Percentiles rank a stretch among this genome's conserved stretches.
Conservation (phyloP, 768 basidiomycete genomes). For the Termitomyces sp. region DNA sequence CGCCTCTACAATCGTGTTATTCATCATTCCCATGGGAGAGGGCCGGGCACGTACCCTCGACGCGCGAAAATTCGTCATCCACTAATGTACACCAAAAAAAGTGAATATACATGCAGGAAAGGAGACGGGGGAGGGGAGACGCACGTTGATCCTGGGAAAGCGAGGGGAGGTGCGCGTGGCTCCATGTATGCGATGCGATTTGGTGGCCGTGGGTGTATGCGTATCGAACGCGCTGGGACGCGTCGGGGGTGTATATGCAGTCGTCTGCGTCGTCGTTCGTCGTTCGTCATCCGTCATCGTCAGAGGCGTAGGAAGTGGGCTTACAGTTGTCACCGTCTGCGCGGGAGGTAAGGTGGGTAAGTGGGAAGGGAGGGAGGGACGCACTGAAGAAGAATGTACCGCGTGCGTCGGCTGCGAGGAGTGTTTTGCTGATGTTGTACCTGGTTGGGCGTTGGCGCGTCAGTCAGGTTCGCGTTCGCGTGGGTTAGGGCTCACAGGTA, state of each 20-base stretch:
- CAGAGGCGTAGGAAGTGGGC: neutral
- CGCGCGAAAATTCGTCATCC: constrained; percentile 29
- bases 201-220: constrained; percentile 36
- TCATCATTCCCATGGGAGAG: too few species aligned
- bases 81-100: too few species aligned
- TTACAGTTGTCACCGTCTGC: constrained; percentile 35
- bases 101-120: neutral
- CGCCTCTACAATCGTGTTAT: constrained; percentile 20
- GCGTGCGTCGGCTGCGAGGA: constrained; percentile 27
- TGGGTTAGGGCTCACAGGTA: constrained; percentile 9
- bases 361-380: neutral
- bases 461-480: too few species aligned
- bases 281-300: neutral
- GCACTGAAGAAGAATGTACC: constrained; percentile 31
- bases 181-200: constrained; percentile 43
- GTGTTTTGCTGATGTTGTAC: constrained; percentile 20
- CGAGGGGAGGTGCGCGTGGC: constrained; percentile 28
- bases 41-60: constrained; percentile 23
- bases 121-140: neutral
- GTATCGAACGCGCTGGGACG: constrained; percentile 25
- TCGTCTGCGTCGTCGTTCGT: constrained; percentile 14
- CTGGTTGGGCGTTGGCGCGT: constrained; percentile 1
- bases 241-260: constrained; percentile 31
- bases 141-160: constrained; percentile 28
- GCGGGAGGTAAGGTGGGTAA: neutral